Evolutionary conservation across 108 stramenopile species (phyloP), one percentile per base, ranked within the genome.

Genomic region (Nannochloropsis oceanica): DNA sequence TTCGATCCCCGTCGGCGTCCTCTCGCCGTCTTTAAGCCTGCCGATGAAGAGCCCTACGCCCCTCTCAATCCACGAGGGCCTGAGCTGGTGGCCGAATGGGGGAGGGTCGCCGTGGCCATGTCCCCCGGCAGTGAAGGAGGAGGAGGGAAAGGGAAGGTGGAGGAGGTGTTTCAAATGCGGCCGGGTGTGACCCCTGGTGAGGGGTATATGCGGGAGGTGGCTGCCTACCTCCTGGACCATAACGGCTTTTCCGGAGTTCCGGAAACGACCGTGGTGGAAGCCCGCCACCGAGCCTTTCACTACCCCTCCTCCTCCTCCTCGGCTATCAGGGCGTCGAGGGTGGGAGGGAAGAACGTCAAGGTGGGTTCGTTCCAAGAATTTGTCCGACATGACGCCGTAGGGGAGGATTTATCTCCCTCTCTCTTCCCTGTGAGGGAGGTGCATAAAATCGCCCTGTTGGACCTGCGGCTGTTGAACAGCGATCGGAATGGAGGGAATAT

Each of bases 1-100:
- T 91, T 93, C 80, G 94, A 96, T 90, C 92, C 93, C 0, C 82
- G 91, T 10, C 96, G 95, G 50, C 91, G 84, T n/a, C 91, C 92
- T 42, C 92, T 97, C 43, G 97, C 93, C 8, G 96, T 96, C 25
- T 99, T 98, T 91, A 99, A 99, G 85, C 97, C 99, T 20, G 91
- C 93, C 12, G 99, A 99, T 90, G 99, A 99, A 86, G 99, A 99
- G 87, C 97, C 97, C 0, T 96, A 95, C 87, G 95, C 96, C 18
- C 95, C 94, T 87, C 98, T 97, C 91, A 99, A 99, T 87, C 97
- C 99, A 2, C 90, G 95, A 27, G 94, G 95, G 12, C 94, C 95
- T 82, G 92, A 94, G 81, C 25, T 43, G 24, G 43, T 18, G 44
- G 22, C 42, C 42, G 80, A 43, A 27, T 80, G 82, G 13, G 92